These are phyloP conservation scores for Huntiella moniliformis DNA, from an alignment of 2,329 filamentous ascomycete species.

Conservation along the genomic window DNA sequence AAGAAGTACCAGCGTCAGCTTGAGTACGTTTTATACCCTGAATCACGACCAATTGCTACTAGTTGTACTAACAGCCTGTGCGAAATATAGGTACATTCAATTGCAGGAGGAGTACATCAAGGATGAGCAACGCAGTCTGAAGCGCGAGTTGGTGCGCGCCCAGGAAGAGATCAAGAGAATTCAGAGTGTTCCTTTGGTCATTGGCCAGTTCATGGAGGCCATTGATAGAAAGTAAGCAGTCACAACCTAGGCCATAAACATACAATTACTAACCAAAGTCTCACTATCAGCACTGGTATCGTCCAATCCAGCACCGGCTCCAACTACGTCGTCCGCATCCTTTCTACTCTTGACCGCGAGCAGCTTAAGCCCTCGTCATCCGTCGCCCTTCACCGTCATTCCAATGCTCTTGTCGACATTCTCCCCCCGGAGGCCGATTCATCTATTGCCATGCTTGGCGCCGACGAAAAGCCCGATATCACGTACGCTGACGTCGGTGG, in stretches of 20 bases:
- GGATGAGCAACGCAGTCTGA: conserved; percentile 95
- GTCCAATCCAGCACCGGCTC: conserved; percentile 96
- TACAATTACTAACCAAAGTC: conserved; percentile 3
- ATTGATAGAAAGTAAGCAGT: conserved; percentile 84
- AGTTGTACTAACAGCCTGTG: conserved; percentile 8
- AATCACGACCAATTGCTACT: not conserved
- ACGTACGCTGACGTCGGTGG: conserved; percentile 96
- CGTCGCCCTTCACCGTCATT: conserved; percentile 92
- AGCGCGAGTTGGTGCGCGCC: conserved; percentile 87
- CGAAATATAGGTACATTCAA: conserved; percentile 57
- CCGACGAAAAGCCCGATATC: conserved; percentile 94
- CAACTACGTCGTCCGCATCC: conserved; percentile 96
- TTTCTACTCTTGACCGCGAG: conserved; percentile 95
- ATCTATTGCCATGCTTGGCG: conserved; percentile 93
- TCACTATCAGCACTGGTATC: conserved; percentile 63
- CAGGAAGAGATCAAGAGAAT: conserved; percentile 99
- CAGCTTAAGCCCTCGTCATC: conserved; percentile 95
- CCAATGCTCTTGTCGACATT: conserved; percentile 95
- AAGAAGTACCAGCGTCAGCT: conserved; percentile 95
- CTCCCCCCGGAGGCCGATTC: conserved; percentile 97
- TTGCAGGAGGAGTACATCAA: conserved; percentile 99
- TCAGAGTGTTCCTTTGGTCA: conserved; percentile 92
- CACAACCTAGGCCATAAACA: conserved; percentile 12
- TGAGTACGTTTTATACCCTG: conserved; percentile 41
- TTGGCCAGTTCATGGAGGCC: conserved; percentile 99